Evolutionary conservation across 352 stramenopile genomes (phyloP).

Genomic region (Globisporangium canariense): DNA sequence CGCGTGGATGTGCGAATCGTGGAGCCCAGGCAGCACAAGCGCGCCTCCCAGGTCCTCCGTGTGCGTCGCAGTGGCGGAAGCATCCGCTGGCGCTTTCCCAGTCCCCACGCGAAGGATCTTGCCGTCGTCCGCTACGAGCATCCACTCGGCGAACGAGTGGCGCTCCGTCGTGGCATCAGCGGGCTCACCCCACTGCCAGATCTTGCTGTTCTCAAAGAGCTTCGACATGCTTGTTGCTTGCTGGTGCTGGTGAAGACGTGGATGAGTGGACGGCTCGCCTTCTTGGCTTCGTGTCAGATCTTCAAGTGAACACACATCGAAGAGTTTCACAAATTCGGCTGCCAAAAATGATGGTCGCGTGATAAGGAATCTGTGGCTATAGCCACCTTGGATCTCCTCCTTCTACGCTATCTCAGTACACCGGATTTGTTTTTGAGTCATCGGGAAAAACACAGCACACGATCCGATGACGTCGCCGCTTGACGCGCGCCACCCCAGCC

Average conservation of each 20-base stretch:
- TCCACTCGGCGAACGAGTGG: slow-evolving; percentile 43
- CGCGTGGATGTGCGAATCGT: slow-evolving; percentile 89
- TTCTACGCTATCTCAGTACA: no score
- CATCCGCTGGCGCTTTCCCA: slow-evolving; percentile 13
- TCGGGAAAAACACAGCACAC: no score
- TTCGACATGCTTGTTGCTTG: slow-evolving; percentile 28
- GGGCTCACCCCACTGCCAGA: slow-evolving; percentile 53
- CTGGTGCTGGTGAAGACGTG: not conserved
- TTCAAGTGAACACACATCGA: slow-evolving; percentile 17
- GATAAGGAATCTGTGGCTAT: not conserved
- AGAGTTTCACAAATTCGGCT: slow-evolving; percentile 1
- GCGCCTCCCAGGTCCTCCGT: slow-evolving; percentile 47
- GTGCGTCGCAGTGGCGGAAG: slow-evolving; percentile 6
- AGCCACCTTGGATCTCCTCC: no score
- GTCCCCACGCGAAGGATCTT: slow-evolving; percentile 34
- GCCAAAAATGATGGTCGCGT: not conserved
- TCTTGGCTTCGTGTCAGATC: not conserved
- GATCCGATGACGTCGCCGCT: not conserved
- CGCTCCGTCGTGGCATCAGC: slow-evolving; percentile 4
- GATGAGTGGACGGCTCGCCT: not conserved
- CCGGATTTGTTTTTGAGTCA: no score
- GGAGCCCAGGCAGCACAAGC: slow-evolving; percentile 81
- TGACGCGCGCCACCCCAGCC: not conserved
- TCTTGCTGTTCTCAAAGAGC: slow-evolving; percentile 59
- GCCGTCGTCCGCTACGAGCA: slow-evolving; percentile 53